These are phyloP conservation scores for Megacollybia marginata DNA, from an alignment of 768 basidiomycete species.

Conservation along the genomic window DNA sequence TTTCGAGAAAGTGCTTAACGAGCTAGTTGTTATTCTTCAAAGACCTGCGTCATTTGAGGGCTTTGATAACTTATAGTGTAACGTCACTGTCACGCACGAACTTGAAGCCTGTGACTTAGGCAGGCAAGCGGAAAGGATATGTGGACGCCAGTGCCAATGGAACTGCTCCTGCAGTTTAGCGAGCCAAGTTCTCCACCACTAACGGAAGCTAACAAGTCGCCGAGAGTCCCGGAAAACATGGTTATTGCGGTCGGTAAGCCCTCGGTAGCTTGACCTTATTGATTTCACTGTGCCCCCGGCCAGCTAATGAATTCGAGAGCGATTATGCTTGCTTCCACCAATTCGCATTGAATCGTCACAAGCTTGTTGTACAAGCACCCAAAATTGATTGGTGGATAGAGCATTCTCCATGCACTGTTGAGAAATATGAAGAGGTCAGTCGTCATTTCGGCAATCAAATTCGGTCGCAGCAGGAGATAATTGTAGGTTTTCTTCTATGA, in stretches of 20 bases:
- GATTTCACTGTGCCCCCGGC: background rate
- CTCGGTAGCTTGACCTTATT: background rate
- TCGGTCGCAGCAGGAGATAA: conserved; percentile 8
- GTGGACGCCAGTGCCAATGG: too few relatives aligned
- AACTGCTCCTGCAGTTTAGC: too few relatives aligned
- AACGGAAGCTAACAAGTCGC: background rate
- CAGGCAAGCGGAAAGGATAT: too few relatives aligned
- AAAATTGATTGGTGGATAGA: conserved; percentile 1
- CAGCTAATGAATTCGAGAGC: background rate
- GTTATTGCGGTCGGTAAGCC: conserved; percentile 8
- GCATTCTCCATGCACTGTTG: background rate
- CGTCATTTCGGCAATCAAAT: too few relatives aligned
- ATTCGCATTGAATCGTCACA: conserved; percentile 7
- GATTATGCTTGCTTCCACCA: background rate
- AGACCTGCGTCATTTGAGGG: too few relatives aligned
- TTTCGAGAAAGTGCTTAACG: too few relatives aligned
- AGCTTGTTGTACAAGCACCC: conserved; percentile 9
- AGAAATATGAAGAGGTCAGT: too few relatives aligned
- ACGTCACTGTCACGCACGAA: too few relatives aligned
- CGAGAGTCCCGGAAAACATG: conserved; percentile 7
- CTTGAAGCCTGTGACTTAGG: too few relatives aligned
- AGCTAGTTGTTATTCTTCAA: too few relatives aligned
- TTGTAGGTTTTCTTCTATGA: conserved; percentile 16
- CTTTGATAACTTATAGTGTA: too few relatives aligned
- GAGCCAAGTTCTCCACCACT: too few relatives aligned